Conservation (phyloP, 108 stramenopile species). For the Cyclotella baltica region DNA sequence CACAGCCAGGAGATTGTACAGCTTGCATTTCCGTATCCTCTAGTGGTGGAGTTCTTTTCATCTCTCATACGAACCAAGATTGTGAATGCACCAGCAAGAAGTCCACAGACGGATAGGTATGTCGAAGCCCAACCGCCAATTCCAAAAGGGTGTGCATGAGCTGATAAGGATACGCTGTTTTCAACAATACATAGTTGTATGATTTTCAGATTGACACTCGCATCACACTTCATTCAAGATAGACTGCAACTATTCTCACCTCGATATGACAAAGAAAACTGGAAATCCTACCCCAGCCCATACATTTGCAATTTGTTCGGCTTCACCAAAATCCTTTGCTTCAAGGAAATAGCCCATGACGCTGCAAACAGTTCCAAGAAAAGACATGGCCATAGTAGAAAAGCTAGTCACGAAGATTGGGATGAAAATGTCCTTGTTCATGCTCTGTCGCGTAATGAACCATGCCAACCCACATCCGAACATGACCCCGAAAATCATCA, state of each 20-base stretch:
- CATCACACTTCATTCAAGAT: no score
- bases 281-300: constrained; percentile 63
- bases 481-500: constrained; percentile 82
- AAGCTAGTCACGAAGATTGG: constrained; percentile 62
- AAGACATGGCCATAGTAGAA: constrained; percentile 72
- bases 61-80: constrained; percentile 55
- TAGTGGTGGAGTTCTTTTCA: constrained; percentile 59
- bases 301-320: constrained; percentile 66
- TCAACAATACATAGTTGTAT: no score
- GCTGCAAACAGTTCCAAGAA: constrained; percentile 75
- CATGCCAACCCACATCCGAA: constrained; percentile 85
- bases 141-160: constrained; percentile 67
- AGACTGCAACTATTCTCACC: constrained; percentile 5
- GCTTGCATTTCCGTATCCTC: constrained; percentile 69
- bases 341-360: constrained; percentile 82
- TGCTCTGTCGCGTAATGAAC: constrained; percentile 79
- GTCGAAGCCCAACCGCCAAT: constrained; percentile 78
- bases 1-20: constrained; percentile 65
- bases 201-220: no score
- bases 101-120: constrained; percentile 65
- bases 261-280: constrained; percentile 62
- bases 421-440: constrained; percentile 72
- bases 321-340: constrained; percentile 72
- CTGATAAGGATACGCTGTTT: constrained; percentile 33
- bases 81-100: constrained; percentile 56